Conservation (phyloP, 1,284 basidiomycete genomes). For the Stygiomarasmius scandens region DNA sequence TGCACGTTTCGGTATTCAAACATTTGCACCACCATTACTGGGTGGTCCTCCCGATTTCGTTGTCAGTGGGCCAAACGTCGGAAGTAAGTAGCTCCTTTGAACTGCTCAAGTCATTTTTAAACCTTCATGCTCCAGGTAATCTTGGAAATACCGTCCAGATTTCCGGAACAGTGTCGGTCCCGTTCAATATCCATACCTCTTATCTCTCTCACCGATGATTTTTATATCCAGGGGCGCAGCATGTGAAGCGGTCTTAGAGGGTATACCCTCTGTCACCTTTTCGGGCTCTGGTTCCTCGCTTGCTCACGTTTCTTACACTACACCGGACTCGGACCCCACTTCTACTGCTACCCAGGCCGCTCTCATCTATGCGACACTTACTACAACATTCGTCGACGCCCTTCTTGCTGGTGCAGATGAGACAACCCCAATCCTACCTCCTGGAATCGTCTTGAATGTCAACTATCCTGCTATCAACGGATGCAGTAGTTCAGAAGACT, state of each 20-base stretch:
- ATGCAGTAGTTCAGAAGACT: conserved; percentile 38
- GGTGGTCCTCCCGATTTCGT: conserved; percentile 39
- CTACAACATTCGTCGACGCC: conserved; percentile 32
- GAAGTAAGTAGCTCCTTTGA: no score
- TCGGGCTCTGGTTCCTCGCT: conserved; percentile 34
- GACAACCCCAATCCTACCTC: conserved; percentile 37
- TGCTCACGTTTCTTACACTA: conserved; percentile 39
- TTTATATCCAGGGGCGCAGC: conserved; percentile 39
- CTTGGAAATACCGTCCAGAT: conserved; percentile 21
- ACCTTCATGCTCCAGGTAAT: no score
- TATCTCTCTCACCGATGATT: not conserved
- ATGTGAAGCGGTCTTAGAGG: conserved; percentile 37
- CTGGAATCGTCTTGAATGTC: conserved; percentile 46
- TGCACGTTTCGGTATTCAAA: conserved; percentile 39
- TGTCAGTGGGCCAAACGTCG: conserved; percentile 42
- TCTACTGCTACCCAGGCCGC: conserved; percentile 31
- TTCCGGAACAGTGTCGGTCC: conserved; percentile 44
- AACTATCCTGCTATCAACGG: conserved; percentile 45
- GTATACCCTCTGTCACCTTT: conserved; percentile 43
- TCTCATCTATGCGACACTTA: conserved; percentile 35
- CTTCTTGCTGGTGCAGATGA: conserved; percentile 23
- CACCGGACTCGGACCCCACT: conserved; percentile 31
- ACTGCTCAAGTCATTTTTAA: no score
- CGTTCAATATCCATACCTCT: not conserved
- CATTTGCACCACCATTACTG: conserved; percentile 38